Evolutionary conservation across 192 early-diverging fungal species (phyloP).

Genomic region (Coemansia sp.): DNA sequence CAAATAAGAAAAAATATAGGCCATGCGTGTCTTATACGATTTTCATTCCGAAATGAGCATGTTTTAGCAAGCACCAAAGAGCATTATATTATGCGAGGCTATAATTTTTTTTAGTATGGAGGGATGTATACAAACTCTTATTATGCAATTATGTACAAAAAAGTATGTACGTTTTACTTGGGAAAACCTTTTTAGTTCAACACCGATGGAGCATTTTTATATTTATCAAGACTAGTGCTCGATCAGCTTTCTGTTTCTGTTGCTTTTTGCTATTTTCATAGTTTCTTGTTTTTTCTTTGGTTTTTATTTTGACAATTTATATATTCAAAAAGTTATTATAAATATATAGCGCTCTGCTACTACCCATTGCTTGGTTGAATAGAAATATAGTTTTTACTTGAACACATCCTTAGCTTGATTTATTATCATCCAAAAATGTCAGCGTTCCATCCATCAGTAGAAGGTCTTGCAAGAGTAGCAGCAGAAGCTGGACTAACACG

Average conservation of each 20-base stretch:
- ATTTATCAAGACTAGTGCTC: neutral
- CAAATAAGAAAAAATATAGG: constrained; percentile 3
- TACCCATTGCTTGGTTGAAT: too few relatives aligned
- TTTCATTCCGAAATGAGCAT: neutral
- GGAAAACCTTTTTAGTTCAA: neutral
- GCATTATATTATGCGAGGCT: too few relatives aligned
- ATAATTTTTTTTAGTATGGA: neutral
- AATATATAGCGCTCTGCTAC: too few relatives aligned
- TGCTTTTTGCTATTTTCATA: constrained; percentile 5
- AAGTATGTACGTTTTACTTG: neutral
- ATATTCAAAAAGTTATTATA: neutral
- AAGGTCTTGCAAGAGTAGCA: constrained; percentile 17
- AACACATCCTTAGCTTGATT: neutral
- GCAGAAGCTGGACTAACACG: constrained; percentile 10
- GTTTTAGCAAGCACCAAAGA: too few relatives aligned
- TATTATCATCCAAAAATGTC: constrained; percentile 15
- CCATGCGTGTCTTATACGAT: constrained; percentile 24
- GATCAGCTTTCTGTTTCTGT: neutral
- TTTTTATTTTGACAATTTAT: neutral
- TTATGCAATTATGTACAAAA: too few relatives aligned
- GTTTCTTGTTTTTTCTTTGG: neutral
- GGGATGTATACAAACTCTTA: too few relatives aligned
- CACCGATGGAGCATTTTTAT: too few relatives aligned
- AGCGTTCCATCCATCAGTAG: constrained; percentile 21
- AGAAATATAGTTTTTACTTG: neutral